Conservation (phyloP, 768 basidiomycete genomes). For the Agrocybe chaxingu region DNA sequence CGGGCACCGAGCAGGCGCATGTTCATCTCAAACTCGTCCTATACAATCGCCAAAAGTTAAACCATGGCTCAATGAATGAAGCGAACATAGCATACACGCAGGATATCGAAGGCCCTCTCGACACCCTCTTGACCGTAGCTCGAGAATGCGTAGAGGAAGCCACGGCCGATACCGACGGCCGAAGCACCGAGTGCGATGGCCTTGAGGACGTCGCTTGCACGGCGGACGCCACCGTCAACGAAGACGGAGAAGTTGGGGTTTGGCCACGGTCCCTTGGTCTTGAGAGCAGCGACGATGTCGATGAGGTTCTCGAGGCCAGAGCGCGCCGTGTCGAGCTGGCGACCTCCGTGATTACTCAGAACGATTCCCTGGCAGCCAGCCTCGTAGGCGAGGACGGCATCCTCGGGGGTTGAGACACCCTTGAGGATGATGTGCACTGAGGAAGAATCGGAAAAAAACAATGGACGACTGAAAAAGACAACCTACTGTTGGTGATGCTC, state of each 20-base stretch:
- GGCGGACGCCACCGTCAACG: slow-evolving; percentile 33
- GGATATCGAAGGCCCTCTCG: slow-evolving; percentile 72
- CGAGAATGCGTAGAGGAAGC: slow-evolving; percentile 84
- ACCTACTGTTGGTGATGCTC: slow-evolving; percentile 62
- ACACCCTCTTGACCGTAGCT: slow-evolving; percentile 88
- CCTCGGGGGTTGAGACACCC: slow-evolving; percentile 18
- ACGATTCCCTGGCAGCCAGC: slow-evolving; percentile 19
- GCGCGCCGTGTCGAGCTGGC: slow-evolving; percentile 49
- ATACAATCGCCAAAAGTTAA: slow-evolving; percentile 1
- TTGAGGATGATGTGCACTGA: slow-evolving; percentile 19
- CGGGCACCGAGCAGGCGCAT: slow-evolving; percentile 88
- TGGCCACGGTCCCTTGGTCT: slow-evolving; percentile 47
- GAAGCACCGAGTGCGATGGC: slow-evolving; percentile 71
- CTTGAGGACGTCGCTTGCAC: slow-evolving; percentile 82
- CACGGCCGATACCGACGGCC: slow-evolving; percentile 73
- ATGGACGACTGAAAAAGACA: slow-evolving; percentile 34
- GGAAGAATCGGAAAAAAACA: not conserved
- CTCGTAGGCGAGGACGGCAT: slow-evolving; percentile 19
- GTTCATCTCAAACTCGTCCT: slow-evolving; percentile 99
- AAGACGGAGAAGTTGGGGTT: slow-evolving; percentile 72
- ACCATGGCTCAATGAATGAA: too few relatives aligned
- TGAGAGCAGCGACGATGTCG: slow-evolving; percentile 62
- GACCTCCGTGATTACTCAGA: slow-evolving; percentile 20
- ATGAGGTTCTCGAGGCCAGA: slow-evolving; percentile 71
- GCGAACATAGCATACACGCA: slow-evolving; percentile 45